Conservation (phyloP, 148 eudicot species). For the Heliosperma pusillum region DNA sequence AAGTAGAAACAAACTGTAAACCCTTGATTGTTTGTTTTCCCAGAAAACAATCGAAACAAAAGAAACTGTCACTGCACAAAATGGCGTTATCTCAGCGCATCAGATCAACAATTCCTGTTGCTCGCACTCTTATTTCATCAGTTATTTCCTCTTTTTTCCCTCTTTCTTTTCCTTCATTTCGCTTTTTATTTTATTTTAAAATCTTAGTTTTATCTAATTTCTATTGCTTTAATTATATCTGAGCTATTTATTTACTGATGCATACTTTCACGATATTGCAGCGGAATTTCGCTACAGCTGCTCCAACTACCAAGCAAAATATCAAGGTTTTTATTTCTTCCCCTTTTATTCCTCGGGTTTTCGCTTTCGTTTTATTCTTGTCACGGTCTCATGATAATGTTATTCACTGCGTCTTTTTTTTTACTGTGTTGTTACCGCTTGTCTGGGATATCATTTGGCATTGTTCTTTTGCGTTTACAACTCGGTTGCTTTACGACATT, state of each 20-base stretch:
- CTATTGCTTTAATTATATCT: not conserved
- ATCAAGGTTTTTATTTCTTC: constrained; percentile 39
- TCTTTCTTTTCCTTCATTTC: not conserved
- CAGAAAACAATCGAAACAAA: not conserved
- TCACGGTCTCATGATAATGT: not conserved
- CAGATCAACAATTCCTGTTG: constrained; percentile 47
- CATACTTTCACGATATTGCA: constrained; percentile 18
- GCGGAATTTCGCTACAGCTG: constrained; percentile 48
- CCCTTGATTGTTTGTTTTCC: not conserved
- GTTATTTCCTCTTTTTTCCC: not conserved
- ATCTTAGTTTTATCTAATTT: too few species aligned
- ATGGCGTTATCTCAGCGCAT: constrained; percentile 73
- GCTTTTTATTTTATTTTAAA: not conserved
- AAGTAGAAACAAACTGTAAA: too few species aligned
- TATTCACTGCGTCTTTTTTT: too few species aligned
- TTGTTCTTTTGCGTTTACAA: not conserved
- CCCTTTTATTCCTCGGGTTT: not conserved
- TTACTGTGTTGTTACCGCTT: not conserved
- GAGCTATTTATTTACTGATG: not conserved
- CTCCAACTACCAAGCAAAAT: constrained; percentile 40
- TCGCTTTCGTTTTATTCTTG: not conserved
- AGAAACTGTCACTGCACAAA: constrained; percentile 12
- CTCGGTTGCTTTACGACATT: not conserved
- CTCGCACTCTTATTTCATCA: constrained; percentile 32
- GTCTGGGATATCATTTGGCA: not conserved